A percentile compares a stretch with the other conserved stretches of the same genome.
These are phyloP conservation scores for Linnemannia hyalina DNA, from an alignment of 192 early-diverging fungal species.

Conservation along the genomic window DNA sequence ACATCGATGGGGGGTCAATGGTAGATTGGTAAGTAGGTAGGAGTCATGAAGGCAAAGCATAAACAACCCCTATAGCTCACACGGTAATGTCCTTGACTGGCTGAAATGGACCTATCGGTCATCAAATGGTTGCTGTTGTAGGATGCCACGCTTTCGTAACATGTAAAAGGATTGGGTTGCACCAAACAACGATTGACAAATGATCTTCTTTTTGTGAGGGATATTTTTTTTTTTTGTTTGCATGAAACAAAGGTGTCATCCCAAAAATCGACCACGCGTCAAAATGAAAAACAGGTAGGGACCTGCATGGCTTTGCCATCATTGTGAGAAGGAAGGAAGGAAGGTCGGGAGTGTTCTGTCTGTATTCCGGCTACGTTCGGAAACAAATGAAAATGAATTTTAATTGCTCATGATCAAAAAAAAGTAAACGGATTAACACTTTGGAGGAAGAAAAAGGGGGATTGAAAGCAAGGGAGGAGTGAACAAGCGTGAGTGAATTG, in stretches of 20 bases:
- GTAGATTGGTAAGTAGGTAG: background rate
- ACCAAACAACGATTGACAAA: background rate
- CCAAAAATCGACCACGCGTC: slow-evolving; percentile 13
- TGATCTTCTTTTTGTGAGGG: background rate
- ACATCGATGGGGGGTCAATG: background rate
- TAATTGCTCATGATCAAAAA: slow-evolving; percentile 2
- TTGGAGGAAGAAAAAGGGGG: background rate
- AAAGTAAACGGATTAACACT: background rate
- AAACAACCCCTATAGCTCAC: background rate
- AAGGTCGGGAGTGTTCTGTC: background rate
- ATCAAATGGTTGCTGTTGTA: slow-evolving; percentile 1
- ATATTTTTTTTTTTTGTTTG: background rate
- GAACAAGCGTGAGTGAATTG: slow-evolving; percentile 3
- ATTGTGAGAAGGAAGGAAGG: background rate
- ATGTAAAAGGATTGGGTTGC: background rate
- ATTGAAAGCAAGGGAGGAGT: background rate
- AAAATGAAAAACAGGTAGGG: background rate
- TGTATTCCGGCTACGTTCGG: background rate
- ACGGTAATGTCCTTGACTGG: background rate
- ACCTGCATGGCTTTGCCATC: background rate
- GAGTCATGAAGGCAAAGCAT: background rate
- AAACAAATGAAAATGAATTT: slow-evolving; percentile 9
- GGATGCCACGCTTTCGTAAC: background rate
- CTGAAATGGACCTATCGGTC: background rate
- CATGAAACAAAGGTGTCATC: background rate